These are phyloP conservation scores for Rubroboletus pulcherrimus DNA, from an alignment of 768 basidiomycete species.

Conservation along the genomic window DNA sequence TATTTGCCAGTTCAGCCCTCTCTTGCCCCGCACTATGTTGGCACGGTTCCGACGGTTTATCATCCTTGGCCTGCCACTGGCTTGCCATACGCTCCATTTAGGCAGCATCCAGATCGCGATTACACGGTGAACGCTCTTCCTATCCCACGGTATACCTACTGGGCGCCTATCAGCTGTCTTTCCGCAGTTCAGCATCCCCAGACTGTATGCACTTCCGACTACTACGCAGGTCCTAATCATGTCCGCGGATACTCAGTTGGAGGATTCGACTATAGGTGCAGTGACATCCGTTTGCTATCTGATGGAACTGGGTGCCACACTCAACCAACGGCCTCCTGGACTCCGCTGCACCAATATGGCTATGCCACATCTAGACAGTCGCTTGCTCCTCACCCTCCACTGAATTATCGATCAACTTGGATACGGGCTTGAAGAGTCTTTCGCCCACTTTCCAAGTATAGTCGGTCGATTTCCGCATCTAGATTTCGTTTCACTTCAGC, in stretches of 20 bases:
- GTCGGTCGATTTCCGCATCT: slow-evolving; percentile 13
- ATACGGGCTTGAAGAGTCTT: slow-evolving; percentile 40
- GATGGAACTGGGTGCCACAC: slow-evolving; percentile 38
- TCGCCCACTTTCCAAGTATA: background rate
- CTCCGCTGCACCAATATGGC: slow-evolving; percentile 36
- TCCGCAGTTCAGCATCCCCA: slow-evolving; percentile 52
- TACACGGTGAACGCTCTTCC: slow-evolving; percentile 9
- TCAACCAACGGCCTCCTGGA: slow-evolving; percentile 44
- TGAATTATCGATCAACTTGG: slow-evolving; percentile 50
- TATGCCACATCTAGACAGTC: slow-evolving; percentile 42
- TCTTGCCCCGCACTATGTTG: slow-evolving; percentile 35
- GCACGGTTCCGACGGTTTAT: slow-evolving; percentile 30
- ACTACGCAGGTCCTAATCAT: slow-evolving; percentile 44
- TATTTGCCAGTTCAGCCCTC: slow-evolving; percentile 65
- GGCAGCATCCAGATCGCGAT: slow-evolving; percentile 18
- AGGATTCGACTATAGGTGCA: slow-evolving; percentile 50
- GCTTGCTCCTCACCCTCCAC: slow-evolving; percentile 40
- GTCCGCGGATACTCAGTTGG: slow-evolving; percentile 59
- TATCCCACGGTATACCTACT: slow-evolving; percentile 20
- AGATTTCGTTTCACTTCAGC: slow-evolving; percentile 27
- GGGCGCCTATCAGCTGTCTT: slow-evolving; percentile 27
- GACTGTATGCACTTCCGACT: slow-evolving; percentile 53
- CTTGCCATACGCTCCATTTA: slow-evolving; percentile 19
- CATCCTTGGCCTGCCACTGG: slow-evolving; percentile 23
- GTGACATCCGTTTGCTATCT: slow-evolving; percentile 42